Percentiles rank a stretch among this genome's conserved stretches.
Conservation (phyloP, 2,329 filamentous ascomycete species). For the Thyridium curvatum region DNA sequence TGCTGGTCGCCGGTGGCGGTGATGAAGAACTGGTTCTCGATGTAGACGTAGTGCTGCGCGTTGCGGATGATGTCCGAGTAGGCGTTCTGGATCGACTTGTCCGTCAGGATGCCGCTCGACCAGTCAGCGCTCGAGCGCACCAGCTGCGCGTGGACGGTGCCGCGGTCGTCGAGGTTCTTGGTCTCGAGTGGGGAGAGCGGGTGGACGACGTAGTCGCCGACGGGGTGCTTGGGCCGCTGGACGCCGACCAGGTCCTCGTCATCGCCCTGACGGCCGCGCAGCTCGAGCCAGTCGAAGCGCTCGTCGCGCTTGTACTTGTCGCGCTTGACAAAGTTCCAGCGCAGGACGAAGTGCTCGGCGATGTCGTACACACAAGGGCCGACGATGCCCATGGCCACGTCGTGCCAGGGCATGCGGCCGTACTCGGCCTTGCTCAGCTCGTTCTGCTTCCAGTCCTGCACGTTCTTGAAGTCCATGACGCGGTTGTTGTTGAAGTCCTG, state of each 20-base stretch:
- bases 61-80: slow-evolving; percentile 80
- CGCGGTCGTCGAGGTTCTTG: slow-evolving; percentile 59
- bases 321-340: slow-evolving; percentile 95
- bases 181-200: slow-evolving; percentile 63
- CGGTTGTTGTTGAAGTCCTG: slow-evolving; percentile 99
- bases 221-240: slow-evolving; percentile 81
- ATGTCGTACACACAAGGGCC: slow-evolving; percentile 91
- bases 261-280: slow-evolving; percentile 69
- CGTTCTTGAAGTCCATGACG: slow-evolving; percentile 90
- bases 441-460: slow-evolving; percentile 88
- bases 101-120: slow-evolving; percentile 83
- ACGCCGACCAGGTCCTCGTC: slow-evolving; percentile 85
- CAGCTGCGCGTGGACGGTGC: slow-evolving; percentile 74
- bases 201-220: slow-evolving; percentile 81
- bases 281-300: slow-evolving; percentile 75
- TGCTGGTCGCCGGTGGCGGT: slow-evolving; percentile 89
- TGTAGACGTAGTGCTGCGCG: slow-evolving; percentile 90
- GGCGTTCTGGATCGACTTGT: slow-evolving; percentile 82
- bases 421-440: slow-evolving; percentile 87
- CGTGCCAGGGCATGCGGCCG: slow-evolving; percentile 97
- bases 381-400: slow-evolving; percentile 86
- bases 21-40: slow-evolving; percentile 99
- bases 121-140: slow-evolving; percentile 90
- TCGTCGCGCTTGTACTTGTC: slow-evolving; percentile 95
- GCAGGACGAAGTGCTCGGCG: slow-evolving; percentile 86